phyloP scores from a whole-genome alignment of 768 basidiomycete species.

The Lepiota venenata region DNA sequence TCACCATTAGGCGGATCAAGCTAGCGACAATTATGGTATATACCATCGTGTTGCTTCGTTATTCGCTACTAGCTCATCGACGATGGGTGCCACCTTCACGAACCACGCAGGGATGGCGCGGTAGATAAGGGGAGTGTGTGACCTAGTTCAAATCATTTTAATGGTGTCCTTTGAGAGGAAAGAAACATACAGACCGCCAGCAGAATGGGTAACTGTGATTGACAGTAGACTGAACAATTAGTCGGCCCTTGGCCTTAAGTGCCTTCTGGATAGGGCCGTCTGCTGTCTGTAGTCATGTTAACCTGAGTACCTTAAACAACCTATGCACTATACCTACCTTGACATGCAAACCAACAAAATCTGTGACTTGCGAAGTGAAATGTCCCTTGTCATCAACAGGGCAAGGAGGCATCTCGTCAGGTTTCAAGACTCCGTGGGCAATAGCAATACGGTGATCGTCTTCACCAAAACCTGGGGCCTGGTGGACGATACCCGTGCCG shows the following conservation, averaged over 20 bases:
- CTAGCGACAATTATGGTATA: slow-evolving; percentile 11
- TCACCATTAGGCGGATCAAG: slow-evolving; percentile 8
- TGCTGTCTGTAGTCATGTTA: slow-evolving; percentile 55
- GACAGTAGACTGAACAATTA: slow-evolving; percentile 84
- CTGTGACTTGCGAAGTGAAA: slow-evolving; percentile 87
- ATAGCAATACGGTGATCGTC: slow-evolving; percentile 96
- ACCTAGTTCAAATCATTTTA: slow-evolving; percentile 43
- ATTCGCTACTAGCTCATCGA: slow-evolving; percentile 85
- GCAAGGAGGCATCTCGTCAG: slow-evolving; percentile 94
- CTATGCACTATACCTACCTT: slow-evolving; percentile 56
- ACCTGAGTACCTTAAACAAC: neutral
- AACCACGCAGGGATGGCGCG: slow-evolving; percentile 97
- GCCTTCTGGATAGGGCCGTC: slow-evolving; percentile 93
- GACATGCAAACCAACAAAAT: slow-evolving; percentile 85
- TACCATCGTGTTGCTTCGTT: slow-evolving; percentile 91
- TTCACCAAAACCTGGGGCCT: slow-evolving; percentile 97
- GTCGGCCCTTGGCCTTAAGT: slow-evolving; percentile 80
- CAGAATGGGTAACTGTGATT: slow-evolving; percentile 96
- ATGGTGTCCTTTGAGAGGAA: neutral
- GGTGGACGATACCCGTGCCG: slow-evolving; percentile 98
- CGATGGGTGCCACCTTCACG: slow-evolving; percentile 80
- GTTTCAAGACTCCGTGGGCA: slow-evolving; percentile 74
- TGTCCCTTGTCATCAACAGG: slow-evolving; percentile 88
- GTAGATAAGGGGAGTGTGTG: slow-evolving; percentile 93
- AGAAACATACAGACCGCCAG: slow-evolving; percentile 66